A percentile compares a stretch with the other conserved stretches of the same genome.
These are phyloP conservation scores for Euryodendron excelsum DNA, from an alignment of 148 eudicot species.

Conservation along the genomic window DNA sequence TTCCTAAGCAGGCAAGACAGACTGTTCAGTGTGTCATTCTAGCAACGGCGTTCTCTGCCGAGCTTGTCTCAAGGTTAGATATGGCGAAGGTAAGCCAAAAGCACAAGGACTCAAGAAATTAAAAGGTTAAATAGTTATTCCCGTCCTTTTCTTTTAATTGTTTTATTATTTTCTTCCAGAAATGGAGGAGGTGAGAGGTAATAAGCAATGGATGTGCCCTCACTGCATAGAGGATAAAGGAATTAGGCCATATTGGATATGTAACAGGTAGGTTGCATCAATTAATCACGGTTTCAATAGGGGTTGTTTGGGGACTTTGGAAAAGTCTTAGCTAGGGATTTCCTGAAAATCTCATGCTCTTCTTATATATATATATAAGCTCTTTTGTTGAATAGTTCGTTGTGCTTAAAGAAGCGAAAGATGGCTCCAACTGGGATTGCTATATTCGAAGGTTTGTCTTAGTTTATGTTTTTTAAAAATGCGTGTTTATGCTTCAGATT, in stretches of 20 bases:
- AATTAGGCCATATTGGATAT: slow-evolving; percentile 44
- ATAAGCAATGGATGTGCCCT: slow-evolving; percentile 48
- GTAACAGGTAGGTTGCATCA: slow-evolving; percentile 41
- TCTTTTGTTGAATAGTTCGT: slow-evolving; percentile 27
- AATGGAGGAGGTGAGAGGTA: slow-evolving; percentile 44
- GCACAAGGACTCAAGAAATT: background rate
- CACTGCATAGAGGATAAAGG: slow-evolving; percentile 46
- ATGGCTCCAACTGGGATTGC: slow-evolving; percentile 48
- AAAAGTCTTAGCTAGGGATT: too few species aligned
- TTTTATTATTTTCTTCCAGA: slow-evolving; percentile 23
- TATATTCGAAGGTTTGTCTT: slow-evolving; percentile 36
- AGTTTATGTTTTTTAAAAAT: too few species aligned
- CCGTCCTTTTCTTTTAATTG: background rate
- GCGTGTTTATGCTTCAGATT: background rate
- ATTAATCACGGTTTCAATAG: background rate
- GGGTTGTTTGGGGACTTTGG: too few species aligned
- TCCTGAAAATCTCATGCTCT: background rate
- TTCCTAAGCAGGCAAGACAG: slow-evolving; percentile 40
- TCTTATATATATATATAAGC: too few species aligned
- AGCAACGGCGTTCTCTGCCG: slow-evolving; percentile 41
- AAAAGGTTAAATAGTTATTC: too few species aligned
- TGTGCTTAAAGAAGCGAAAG: slow-evolving; percentile 43
- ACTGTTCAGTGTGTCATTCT: slow-evolving; percentile 47
- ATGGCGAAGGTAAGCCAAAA: slow-evolving; percentile 43
- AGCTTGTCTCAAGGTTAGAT: slow-evolving; percentile 48